Evolutionary conservation across 345 rosid genomes (phyloP).

Genomic region (Corchorus olitorius): DNA sequence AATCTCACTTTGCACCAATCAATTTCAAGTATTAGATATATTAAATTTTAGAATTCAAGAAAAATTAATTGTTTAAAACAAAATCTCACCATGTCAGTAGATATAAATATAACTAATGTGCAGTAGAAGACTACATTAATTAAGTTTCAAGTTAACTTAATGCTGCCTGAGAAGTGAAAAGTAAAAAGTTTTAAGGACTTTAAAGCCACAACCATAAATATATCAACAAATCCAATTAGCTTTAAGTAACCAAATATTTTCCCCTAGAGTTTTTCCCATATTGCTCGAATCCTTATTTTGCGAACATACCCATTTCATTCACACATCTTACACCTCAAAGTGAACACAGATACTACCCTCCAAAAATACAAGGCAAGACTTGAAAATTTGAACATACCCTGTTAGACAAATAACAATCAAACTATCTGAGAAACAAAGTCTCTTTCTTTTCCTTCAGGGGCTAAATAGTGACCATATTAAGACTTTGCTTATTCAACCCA

Average conservation of each 20-base stretch:
- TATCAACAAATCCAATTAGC: not conserved
- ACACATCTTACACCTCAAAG: not conserved
- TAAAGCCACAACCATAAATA: not conserved
- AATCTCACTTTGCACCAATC: no score
- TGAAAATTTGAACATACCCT: not conserved
- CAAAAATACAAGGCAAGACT: not conserved
- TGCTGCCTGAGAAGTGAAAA: not conserved
- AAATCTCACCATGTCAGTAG: no score
- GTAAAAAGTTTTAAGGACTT: not conserved
- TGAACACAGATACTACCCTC: not conserved
- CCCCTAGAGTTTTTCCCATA: not conserved
- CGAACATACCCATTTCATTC: not conserved
- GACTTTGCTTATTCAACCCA: not conserved
- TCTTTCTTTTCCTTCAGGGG: conserved; percentile 5
- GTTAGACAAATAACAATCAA: not conserved
- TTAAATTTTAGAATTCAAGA: no score
- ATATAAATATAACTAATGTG: no score
- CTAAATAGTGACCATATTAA: not conserved
- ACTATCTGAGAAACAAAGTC: not conserved
- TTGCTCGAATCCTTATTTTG: not conserved
- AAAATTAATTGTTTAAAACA: no score
- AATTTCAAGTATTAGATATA: no score
- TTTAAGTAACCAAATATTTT: not conserved
- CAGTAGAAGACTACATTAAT: no score
- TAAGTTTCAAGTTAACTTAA: not conserved